Base-by-base conservation (phyloP, 768 basidiomycete genomes). In the Candolleomyces aberdarensis region DNA sequence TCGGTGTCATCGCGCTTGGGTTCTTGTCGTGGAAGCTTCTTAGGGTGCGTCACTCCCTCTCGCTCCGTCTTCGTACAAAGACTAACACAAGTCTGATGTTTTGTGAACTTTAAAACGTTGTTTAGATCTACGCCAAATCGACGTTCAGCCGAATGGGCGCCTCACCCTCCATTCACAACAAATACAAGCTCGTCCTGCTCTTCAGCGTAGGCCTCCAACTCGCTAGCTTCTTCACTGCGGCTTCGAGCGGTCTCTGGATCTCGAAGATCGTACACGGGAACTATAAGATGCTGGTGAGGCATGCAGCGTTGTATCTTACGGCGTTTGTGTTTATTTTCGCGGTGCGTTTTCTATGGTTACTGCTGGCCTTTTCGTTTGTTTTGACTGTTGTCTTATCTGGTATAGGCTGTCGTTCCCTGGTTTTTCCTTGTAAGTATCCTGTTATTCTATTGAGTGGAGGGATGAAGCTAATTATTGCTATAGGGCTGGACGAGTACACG, bases 401-500 rank as follows among this genome's bases (percentile, higher is more conserved):
- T 32, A 32, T 56, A 84, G 83, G 64, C 80, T 10, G 65, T 72
- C 26, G 53, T 82, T 3, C 84, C 83, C 1, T 85, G 83, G 83
- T 66, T 80, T 20, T 50, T 73, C 57, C 59, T 80, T 59, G 83
- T 82, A 62, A 49, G 78, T 71, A 20, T 26, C 7, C 49, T 56
- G 50, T 44, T 29, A 43, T 15, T 22, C 2, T 5, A 11, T 1
- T 32, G 36, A 36, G 32, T 32, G 32, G 36, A 36, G 11, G 6
- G 36, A 36, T 8, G 36, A 36, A 36, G 36, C 36, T 36, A 3
- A 54, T 36, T 61, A 40, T 58, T 44, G n/a, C 29, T 55, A 14
- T 49, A 85, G 83, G 85, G 85, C 8, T 80, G 78, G 80, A 63
- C 73, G 19, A 80, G 76, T 55, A 75, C 84, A 43, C 74, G 82